Percentiles rank a stretch among this genome's conserved stretches.
Evolutionary conservation across 2,329 filamentous ascomycete genomes (phyloP).

Genomic region (Colletotrichum cordylinicola): DNA sequence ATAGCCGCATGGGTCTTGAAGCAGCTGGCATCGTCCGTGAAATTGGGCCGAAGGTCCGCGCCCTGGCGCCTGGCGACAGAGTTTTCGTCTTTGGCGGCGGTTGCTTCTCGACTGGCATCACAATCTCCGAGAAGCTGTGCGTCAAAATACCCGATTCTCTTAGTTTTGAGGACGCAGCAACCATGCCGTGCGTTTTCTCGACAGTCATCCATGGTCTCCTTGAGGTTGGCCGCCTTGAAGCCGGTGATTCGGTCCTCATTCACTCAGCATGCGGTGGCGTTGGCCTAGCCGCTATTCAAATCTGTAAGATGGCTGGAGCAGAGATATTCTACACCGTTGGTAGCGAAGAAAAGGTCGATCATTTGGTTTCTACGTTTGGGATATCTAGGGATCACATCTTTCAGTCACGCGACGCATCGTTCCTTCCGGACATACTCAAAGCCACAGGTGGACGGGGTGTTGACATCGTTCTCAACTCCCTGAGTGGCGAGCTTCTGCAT

Average conservation of each 20-base stretch:
- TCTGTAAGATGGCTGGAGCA: slow-evolving; percentile 34
- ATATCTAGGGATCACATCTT: slow-evolving; percentile 36
- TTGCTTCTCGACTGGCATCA: not conserved
- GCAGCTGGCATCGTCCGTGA: slow-evolving; percentile 33
- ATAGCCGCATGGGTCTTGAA: slow-evolving; percentile 31
- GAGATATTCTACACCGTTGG: slow-evolving; percentile 40
- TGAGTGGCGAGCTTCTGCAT: slow-evolving; percentile 40
- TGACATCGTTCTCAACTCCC: slow-evolving; percentile 39
- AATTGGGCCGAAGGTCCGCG: slow-evolving; percentile 29
- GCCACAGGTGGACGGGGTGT: slow-evolving; percentile 30
- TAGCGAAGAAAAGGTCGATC: slow-evolving; percentile 32
- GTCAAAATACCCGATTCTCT: slow-evolving; percentile 39
- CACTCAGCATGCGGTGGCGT: slow-evolving; percentile 33
- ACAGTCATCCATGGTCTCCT: slow-evolving; percentile 39
- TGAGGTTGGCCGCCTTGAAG: slow-evolving; percentile 31
- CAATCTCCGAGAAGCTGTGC: not conserved
- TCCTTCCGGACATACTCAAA: slow-evolving; percentile 28
- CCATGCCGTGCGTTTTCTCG: slow-evolving; percentile 37
- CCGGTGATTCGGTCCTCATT: slow-evolving; percentile 30
- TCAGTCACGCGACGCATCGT: slow-evolving; percentile 30
- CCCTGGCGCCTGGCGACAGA: slow-evolving; percentile 31
- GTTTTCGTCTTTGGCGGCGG: not conserved
- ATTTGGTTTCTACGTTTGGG: slow-evolving; percentile 30
- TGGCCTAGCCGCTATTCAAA: slow-evolving; percentile 30
- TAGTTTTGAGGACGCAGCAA: slow-evolving; percentile 38